These are phyloP conservation scores for Citrus maxima DNA, from an alignment of 345 rosid species.

Conservation along the genomic window DNA sequence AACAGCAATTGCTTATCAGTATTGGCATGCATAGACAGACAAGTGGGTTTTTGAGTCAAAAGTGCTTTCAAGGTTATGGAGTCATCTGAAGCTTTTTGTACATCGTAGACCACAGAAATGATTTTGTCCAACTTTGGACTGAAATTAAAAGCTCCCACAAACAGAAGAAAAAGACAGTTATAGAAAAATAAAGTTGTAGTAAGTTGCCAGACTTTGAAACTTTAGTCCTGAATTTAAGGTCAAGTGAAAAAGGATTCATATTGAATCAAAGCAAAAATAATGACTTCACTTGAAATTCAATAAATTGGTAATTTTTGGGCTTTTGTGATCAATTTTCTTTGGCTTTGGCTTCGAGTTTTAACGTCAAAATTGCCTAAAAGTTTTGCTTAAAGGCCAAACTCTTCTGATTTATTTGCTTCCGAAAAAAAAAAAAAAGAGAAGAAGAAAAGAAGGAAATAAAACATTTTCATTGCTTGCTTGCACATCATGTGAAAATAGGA, in stretches of 20 bases:
- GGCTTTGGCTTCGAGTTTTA: not conserved
- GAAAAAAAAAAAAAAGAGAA: too few species aligned
- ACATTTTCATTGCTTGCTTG: not conserved
- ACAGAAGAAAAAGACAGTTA: not conserved
- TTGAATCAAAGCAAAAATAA: not conserved
- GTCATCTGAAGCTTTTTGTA: conserved; percentile 23
- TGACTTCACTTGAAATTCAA: not conserved
- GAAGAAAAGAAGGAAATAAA: too few species aligned
- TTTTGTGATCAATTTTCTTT: not conserved
- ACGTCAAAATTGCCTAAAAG: too few species aligned
- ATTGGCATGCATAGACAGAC: not conserved
- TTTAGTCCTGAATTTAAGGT: conserved; percentile 21
- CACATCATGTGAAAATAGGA: conserved; percentile 15
- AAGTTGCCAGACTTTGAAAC: not conserved
- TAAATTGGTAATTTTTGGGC: not conserved
- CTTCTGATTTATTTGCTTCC: not conserved
- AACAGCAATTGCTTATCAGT: not conserved
- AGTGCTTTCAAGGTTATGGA: conserved; percentile 9
- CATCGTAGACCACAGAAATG: conserved; percentile 27
- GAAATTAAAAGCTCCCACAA: conserved; percentile 14
- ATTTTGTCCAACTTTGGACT: conserved; percentile 20
- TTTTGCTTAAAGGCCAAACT: too few species aligned
- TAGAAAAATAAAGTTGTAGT: not conserved
- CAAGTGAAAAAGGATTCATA: not conserved
- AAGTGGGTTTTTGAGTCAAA: conserved; percentile 15